phyloP scores from a whole-genome alignment of 2,329 filamentous ascomycete species.

The Penicillium vulpinum region DNA sequence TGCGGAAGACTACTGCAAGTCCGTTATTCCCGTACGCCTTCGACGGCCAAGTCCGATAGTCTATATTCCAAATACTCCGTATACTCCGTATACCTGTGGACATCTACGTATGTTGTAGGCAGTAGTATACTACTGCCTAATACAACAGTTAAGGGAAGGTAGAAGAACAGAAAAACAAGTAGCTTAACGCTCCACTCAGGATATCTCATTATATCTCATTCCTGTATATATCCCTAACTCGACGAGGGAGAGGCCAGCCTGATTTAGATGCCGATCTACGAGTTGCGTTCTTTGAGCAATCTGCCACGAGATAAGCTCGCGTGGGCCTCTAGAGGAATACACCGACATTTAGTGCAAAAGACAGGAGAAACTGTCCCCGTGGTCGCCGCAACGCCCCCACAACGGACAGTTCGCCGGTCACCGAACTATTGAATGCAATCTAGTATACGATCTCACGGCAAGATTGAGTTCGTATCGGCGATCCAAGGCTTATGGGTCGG shows the following conservation, averaged over 20 bases:
- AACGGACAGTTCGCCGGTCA: slow-evolving; percentile 1
- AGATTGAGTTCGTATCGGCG: slow-evolving; percentile 17
- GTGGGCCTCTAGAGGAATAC: neutral
- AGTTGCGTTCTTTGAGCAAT: slow-evolving; percentile 1
- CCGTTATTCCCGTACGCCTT: neutral
- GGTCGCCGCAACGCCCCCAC: neutral
- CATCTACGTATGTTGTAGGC: too few relatives aligned
- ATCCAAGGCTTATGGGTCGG: slow-evolving; percentile 11
- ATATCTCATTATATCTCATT: neutral
- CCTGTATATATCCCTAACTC: neutral
- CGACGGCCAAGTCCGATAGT: neutral
- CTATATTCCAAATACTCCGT: neutral
- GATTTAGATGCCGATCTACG: slow-evolving; percentile 21
- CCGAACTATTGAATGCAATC: neutral
- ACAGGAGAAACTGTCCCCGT: neutral
- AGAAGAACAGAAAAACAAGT: slow-evolving; percentile 15
- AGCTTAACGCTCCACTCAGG: slow-evolving; percentile 14
- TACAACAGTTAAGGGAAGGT: slow-evolving; percentile 5
- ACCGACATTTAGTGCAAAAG: slow-evolving; percentile 8
- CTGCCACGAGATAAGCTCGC: neutral
- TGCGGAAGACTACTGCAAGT: slow-evolving; percentile 1
- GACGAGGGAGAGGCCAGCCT: slow-evolving; percentile 13
- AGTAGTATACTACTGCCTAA: neutral
- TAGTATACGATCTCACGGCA: neutral
- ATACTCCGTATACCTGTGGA: neutral